phyloP scores from a whole-genome alignment of 2,329 filamentous ascomycete species.

The Colletotrichum filicis region DNA sequence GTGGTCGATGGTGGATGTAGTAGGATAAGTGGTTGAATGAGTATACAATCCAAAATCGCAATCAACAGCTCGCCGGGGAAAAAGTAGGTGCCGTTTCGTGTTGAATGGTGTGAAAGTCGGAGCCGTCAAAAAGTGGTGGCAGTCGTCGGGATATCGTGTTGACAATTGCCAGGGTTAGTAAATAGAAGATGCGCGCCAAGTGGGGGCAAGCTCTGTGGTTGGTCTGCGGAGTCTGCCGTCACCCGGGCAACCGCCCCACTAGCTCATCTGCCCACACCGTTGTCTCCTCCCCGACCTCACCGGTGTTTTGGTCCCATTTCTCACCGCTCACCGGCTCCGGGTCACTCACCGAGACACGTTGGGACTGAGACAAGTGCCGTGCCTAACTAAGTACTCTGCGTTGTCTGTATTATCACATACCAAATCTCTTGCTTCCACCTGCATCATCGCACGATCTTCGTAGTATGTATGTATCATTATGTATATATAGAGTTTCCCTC shows the following conservation, averaged over 20 bases:
- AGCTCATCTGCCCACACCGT: not conserved
- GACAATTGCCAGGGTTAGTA: slow-evolving; percentile 30
- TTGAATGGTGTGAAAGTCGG: slow-evolving; percentile 12
- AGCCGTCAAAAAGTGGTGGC: not conserved
- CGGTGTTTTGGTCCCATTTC: not conserved
- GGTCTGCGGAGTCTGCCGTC: not conserved
- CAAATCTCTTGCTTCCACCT: too few species aligned
- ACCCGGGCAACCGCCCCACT: slow-evolving; percentile 12
- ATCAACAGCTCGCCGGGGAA: not conserved
- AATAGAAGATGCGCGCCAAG: slow-evolving; percentile 32
- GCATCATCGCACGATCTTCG: too few species aligned
- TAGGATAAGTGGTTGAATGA: not conserved
- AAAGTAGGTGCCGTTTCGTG: not conserved
- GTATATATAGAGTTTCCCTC: not conserved
- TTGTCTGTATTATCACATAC: too few species aligned
- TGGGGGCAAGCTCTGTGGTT: slow-evolving; percentile 22
- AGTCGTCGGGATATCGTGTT: slow-evolving; percentile 6
- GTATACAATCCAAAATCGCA: not conserved
- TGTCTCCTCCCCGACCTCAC: not conserved
- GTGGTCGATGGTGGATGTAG: not conserved
- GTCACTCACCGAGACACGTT: not conserved
- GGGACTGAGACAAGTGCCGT: not conserved
- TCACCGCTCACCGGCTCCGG: slow-evolving; percentile 5
- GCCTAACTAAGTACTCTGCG: too few species aligned
- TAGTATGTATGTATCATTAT: slow-evolving; percentile 18